phyloP scores from a whole-genome alignment of 306 rosid genomes.

The Corylus heterophylla region DNA sequence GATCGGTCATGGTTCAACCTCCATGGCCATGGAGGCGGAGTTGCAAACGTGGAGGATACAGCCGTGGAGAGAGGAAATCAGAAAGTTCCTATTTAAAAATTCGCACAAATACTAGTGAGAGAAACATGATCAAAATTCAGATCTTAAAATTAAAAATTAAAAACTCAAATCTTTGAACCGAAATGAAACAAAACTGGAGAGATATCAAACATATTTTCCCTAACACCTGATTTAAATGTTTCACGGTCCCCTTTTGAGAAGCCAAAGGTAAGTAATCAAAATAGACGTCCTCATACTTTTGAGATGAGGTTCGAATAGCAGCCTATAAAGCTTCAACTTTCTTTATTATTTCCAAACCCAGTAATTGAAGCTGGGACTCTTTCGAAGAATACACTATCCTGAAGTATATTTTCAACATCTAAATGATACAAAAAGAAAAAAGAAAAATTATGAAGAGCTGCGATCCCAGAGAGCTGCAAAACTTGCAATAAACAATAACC shows the following conservation, averaged over 20 bases:
- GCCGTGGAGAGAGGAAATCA: too few species aligned
- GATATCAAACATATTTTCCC: too few species aligned
- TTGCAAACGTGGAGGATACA: too few species aligned
- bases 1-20: too few species aligned
- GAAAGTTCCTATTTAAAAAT: too few species aligned
- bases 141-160: too few species aligned
- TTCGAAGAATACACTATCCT: constrained; percentile 50
- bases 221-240: background rate
- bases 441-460: constrained; percentile 31
- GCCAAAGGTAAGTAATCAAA: background rate
- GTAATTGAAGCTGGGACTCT: constrained; percentile 41
- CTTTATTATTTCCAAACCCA: constrained; percentile 54
- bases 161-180: too few species aligned
- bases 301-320: background rate
- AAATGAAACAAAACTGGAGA: background rate
- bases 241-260: background rate
- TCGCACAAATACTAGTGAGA: too few species aligned
- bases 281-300: background rate
- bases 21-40: too few species aligned
- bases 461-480: too few species aligned
- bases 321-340: constrained; percentile 18
- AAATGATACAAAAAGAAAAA: constrained; percentile 28
- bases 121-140: too few species aligned
- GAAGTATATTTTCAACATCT: constrained; percentile 35
- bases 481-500: constrained; percentile 30